Conservation (phyloP, 1,139 yeast species). For the Blastobotrys buckinghamii region DNA sequence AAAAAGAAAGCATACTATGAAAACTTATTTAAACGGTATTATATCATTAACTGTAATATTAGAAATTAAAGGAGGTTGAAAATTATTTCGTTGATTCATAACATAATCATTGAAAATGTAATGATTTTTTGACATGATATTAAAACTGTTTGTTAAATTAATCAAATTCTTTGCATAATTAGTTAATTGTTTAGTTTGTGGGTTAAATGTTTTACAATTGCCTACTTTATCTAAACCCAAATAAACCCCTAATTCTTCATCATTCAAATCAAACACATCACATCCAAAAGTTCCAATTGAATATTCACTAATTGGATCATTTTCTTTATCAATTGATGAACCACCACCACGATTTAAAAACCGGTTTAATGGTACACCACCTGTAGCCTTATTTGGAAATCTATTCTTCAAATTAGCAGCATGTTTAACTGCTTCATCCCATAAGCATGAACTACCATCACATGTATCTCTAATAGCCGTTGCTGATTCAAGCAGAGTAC, state of each 20-base stretch:
- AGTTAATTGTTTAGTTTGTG: not conserved
- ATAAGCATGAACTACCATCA: not conserved
- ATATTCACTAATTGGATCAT: not conserved
- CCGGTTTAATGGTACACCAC: slow-evolving; percentile 7
- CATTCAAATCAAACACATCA: not conserved
- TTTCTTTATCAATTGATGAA: not conserved
- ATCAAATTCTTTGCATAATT: not conserved
- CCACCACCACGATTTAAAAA: not conserved
- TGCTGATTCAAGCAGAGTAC: slow-evolving; percentile 7
- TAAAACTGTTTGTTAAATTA: not conserved
- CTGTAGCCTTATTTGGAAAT: slow-evolving; percentile 7
- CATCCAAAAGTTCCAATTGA: slow-evolving; percentile 3
- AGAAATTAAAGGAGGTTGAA: not conserved
- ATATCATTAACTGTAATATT: not conserved
- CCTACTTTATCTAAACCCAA: slow-evolving; percentile 1
- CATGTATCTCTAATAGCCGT: slow-evolving; percentile 1
- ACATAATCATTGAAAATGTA: not conserved
- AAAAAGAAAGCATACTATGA: no score
- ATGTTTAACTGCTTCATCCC: slow-evolving; percentile 10
- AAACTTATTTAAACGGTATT: not conserved
- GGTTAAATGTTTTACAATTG: not conserved
- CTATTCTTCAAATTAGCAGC: slow-evolving; percentile 7
- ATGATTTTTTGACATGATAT: not conserved
- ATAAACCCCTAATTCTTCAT: slow-evolving; percentile 2
- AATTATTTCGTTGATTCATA: not conserved